Conservation (phyloP, 225 moss, liverwort and hornwort genomes). For the Neckera pumila region DNA sequence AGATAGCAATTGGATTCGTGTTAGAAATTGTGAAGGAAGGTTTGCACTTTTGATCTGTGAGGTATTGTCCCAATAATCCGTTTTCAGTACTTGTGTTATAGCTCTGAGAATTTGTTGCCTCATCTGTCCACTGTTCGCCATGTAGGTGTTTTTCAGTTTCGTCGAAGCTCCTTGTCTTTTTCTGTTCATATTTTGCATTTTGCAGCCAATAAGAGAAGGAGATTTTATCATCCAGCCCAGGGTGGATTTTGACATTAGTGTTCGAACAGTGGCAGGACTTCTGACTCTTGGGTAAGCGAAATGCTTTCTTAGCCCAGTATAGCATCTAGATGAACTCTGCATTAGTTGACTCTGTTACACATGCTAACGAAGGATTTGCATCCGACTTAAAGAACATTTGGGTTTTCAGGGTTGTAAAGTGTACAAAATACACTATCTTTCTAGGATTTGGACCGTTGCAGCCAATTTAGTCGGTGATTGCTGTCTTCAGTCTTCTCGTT, state of each 20-base stretch:
- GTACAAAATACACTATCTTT: neutral
- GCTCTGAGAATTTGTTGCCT: neutral
- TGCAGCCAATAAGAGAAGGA: conserved; percentile 71
- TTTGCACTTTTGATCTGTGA: conserved; percentile 81
- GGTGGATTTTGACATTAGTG: conserved; percentile 87
- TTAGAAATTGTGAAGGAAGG: conserved; percentile 80
- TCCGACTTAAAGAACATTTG: neutral
- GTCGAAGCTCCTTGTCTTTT: neutral
- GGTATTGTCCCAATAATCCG: conserved; percentile 18
- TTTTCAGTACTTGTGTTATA: neutral
- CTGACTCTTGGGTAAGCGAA: conserved; percentile 63
- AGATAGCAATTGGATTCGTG: conserved; percentile 82
- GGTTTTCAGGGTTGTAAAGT: neutral
- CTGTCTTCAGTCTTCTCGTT: neutral
- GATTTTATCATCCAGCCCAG: conserved; percentile 83
- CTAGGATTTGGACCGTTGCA: neutral
- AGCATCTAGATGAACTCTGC: neutral
- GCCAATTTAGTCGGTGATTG: neutral
- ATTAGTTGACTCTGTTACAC: neutral
- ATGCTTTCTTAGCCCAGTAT: neutral
- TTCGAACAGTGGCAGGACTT: conserved; percentile 78
- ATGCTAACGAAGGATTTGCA: neutral
- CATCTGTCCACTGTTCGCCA: neutral
- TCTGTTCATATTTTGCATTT: neutral
- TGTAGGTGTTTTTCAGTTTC: neutral